These are phyloP conservation scores for Zygotorulaspora florentina DNA, from an alignment of 805 yeast species.

Conservation along the genomic window DNA sequence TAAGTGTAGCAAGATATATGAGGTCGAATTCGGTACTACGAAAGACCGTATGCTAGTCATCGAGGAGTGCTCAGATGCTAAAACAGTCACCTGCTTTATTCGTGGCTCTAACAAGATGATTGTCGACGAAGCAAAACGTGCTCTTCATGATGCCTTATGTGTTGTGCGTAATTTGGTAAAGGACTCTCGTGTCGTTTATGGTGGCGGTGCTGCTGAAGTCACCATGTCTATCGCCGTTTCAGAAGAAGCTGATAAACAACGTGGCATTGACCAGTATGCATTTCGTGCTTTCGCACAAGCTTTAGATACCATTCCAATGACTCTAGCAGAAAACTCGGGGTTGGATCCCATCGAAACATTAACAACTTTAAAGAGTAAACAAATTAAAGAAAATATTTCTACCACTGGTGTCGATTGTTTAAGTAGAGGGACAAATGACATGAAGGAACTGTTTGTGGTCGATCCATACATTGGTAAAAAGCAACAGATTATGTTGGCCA, in stretches of 20 bases:
- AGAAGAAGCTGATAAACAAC: slow-evolving; percentile 86
- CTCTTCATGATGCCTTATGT: slow-evolving; percentile 93
- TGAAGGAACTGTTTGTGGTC: slow-evolving; percentile 90
- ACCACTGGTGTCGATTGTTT: slow-evolving; percentile 91
- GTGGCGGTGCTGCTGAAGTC: slow-evolving; percentile 98
- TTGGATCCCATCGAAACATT: slow-evolving; percentile 88
- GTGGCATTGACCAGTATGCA: slow-evolving; percentile 96
- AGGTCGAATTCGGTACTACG: slow-evolving; percentile 93
- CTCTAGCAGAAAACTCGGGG: slow-evolving; percentile 96
- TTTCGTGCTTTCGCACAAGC: slow-evolving; percentile 93
- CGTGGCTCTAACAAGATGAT: slow-evolving; percentile 98
- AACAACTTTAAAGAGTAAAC: slow-evolving; percentile 77
- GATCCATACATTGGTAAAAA: slow-evolving; percentile 97
- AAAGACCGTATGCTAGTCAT: slow-evolving; percentile 93
- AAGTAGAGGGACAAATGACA: slow-evolving; percentile 82
- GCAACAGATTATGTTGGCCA: slow-evolving; percentile 91
- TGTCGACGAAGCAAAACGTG: slow-evolving; percentile 94
- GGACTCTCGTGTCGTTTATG: slow-evolving; percentile 94
- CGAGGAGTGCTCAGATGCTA: slow-evolving; percentile 80
- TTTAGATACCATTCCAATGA: slow-evolving; percentile 86
- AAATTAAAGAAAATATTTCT: slow-evolving; percentile 65
- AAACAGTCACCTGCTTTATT: slow-evolving; percentile 87
- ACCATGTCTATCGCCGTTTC: slow-evolving; percentile 88
- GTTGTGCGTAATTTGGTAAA: slow-evolving; percentile 93
- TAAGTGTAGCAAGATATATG: slow-evolving; percentile 76